phyloP scores from a whole-genome alignment of 163 green algal species.

The Scenedesmus sp. region DNA sequence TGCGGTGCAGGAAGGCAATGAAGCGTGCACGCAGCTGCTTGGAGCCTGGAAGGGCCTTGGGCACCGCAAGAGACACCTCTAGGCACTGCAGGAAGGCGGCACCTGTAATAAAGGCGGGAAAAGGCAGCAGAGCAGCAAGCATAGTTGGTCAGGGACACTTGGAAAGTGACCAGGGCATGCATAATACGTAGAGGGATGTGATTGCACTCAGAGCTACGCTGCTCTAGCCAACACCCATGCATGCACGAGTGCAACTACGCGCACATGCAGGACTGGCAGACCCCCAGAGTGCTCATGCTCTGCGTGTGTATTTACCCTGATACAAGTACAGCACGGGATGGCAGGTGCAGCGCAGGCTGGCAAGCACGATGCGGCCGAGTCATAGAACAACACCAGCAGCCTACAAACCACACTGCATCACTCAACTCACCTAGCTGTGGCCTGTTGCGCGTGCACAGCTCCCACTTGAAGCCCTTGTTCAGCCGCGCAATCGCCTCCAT shows the following conservation, averaged over 20 bases:
- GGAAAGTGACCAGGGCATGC: no score
- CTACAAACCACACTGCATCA: not conserved
- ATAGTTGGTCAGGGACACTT: not conserved
- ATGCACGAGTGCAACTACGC: no score
- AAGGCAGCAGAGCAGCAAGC: not conserved
- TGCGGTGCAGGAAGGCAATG: slow-evolving; percentile 88
- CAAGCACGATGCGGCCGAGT: not conserved
- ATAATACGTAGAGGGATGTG: not conserved
- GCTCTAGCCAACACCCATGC: no score
- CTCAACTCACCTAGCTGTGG: slow-evolving; percentile 72
- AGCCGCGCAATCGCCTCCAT: slow-evolving; percentile 84
- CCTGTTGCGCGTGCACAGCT: slow-evolving; percentile 71
- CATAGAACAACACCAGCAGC: not conserved
- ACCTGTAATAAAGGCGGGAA: not conserved
- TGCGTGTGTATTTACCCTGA: no score
- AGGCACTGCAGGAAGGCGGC: slow-evolving; percentile 57
- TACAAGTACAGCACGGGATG: no score
- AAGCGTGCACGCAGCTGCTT: slow-evolving; percentile 81
- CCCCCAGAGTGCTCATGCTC: no score
- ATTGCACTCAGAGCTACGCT: not conserved
- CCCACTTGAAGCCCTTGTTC: slow-evolving; percentile 86
- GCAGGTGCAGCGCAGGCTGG: no score
- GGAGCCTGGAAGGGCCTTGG: slow-evolving; percentile 25
- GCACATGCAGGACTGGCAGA: no score
- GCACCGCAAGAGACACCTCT: slow-evolving; percentile 53